Percentiles rank a stretch among this genome's conserved stretches.
Conservation (phyloP, 106 monocot species). For the Dendrobium catenatum region DNA sequence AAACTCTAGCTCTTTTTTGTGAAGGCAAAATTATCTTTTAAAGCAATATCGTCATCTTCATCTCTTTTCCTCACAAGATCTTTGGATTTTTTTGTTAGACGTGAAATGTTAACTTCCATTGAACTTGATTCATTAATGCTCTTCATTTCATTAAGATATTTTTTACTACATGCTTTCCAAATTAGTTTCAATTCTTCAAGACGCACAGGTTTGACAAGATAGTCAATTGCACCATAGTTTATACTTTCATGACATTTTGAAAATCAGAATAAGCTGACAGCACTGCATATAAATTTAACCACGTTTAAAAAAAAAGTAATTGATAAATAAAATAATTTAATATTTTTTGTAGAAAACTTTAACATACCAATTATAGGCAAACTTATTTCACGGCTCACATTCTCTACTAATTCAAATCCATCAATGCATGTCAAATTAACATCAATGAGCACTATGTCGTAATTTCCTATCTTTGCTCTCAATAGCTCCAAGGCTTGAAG, state of each 20-base stretch:
- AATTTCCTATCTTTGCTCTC: slow-evolving; percentile 29
- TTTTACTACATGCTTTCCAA: slow-evolving; percentile 78
- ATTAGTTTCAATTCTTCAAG: slow-evolving; percentile 61
- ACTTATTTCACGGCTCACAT: slow-evolving; percentile 22
- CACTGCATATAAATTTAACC: slow-evolving; percentile 30
- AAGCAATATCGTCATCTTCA: slow-evolving; percentile 34
- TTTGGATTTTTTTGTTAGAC: slow-evolving; percentile 44
- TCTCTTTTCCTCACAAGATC: slow-evolving; percentile 47
- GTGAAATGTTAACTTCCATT: not conserved
- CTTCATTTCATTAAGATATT: slow-evolving; percentile 31
- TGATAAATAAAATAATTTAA: not conserved
- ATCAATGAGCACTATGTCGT: slow-evolving; percentile 7
- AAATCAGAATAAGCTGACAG: slow-evolving; percentile 57
- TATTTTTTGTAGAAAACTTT: slow-evolving; percentile 8
- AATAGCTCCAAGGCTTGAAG: slow-evolving; percentile 37
- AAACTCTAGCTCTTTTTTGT: slow-evolving; percentile 55
- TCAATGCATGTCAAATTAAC: too few relatives aligned
- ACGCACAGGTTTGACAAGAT: slow-evolving; percentile 66
- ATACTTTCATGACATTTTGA: slow-evolving; percentile 56
- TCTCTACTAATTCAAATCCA: too few relatives aligned
- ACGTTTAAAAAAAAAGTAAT: not conserved
- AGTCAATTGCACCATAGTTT: slow-evolving; percentile 67
- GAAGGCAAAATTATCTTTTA: slow-evolving; percentile 34
- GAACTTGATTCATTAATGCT: slow-evolving; percentile 19
- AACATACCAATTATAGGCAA: slow-evolving; percentile 54